These are phyloP conservation scores for Coemansia umbellata DNA, from an alignment of 192 early-diverging fungal genomes.

Conservation along the genomic window DNA sequence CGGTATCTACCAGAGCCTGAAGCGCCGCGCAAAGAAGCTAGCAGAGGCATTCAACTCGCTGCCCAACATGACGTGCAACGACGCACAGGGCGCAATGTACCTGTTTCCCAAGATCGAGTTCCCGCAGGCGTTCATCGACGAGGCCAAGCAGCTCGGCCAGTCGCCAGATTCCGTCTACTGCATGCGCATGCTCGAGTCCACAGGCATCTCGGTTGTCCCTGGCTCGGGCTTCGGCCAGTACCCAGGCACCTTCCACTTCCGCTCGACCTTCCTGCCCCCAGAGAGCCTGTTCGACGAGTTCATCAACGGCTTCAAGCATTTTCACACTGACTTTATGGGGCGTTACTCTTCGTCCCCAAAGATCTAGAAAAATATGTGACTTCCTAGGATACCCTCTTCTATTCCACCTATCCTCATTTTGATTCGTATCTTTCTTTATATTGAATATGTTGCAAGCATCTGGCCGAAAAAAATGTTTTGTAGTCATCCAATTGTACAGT, in stretches of 20 bases:
- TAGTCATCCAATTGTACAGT: conserved; percentile 66
- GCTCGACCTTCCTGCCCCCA: conserved; percentile 93
- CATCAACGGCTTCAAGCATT: conserved; percentile 66
- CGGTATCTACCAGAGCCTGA: conserved; percentile 75
- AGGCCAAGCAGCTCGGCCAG: conserved; percentile 65
- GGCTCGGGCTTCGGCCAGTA: conserved; percentile 93
- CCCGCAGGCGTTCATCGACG: conserved; percentile 72
- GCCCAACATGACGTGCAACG: conserved; percentile 80
- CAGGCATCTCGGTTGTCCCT: conserved; percentile 94
- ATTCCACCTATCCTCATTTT: too few relatives aligned
- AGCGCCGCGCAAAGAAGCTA: conserved; percentile 71
- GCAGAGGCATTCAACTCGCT: conserved; percentile 76
- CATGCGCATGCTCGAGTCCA: conserved; percentile 86
- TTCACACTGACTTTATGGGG: conserved; percentile 79
- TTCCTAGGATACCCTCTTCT: too few relatives aligned
- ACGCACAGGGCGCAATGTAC: conserved; percentile 95
- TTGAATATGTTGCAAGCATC: too few relatives aligned
- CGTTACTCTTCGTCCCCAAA: conserved; percentile 52
- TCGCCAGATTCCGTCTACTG: conserved; percentile 88
- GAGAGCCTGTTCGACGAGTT: conserved; percentile 91
- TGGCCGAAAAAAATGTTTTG: too few relatives aligned
- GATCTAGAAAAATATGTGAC: not conserved
- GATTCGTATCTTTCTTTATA: not conserved
- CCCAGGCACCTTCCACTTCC: conserved; percentile 89
- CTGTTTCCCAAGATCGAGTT: conserved; percentile 83